Base-by-base conservation (phyloP, 176 grass and related monocot species). In the Canna indica region DNA sequence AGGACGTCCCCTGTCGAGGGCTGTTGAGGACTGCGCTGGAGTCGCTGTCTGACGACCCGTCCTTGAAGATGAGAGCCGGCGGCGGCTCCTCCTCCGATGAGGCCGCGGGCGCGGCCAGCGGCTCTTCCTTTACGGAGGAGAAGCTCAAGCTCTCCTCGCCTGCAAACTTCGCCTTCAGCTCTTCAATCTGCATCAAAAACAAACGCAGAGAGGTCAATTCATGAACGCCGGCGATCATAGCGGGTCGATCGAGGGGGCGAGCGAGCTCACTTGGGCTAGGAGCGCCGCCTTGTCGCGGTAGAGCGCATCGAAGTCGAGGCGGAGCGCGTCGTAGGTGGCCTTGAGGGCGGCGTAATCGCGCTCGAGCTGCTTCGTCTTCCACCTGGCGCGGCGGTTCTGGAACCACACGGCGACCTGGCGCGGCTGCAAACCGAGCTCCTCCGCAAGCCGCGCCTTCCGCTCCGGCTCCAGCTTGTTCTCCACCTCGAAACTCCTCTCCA, bases 381-480 rank as follows among this genome's bases (percentile, higher is more conserved):
- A 96, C 12, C 91, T 76, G 7, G 91, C 91, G 36, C 91, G 91
- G 60, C 91, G 91, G 85, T 96, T 96, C 85, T 96, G 91, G 76
- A 96, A 96, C 91, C 91, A 96, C 60, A 96, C 83, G 24, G 91
- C 91, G 42, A 96, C 91, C 65, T 96, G 91, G 64, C 91, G 88
- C 18, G 88, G 91, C 73, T 96, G 85, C 59, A 96, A 78, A 39
- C 70, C 91, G 71, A 96, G 85, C 44, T 96, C 91, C 29, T 84
- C 78, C 1, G 91, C 88, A 76, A 96, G 88, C 28, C 85, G 74
- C 5, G 77, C 71, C 85, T 96, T 96, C 47, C 81, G 85, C 83
- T 96, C 88, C 8, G 91, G 85, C 85, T 96, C 91, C 67, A 96
- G 76, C 76, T 91, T 96, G 85, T 96, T 96, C 77, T 96, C 91